These are phyloP conservation scores for Histomonas meleagridis DNA, from an alignment of 208 protist genomes.

Conservation along the genomic window DNA sequence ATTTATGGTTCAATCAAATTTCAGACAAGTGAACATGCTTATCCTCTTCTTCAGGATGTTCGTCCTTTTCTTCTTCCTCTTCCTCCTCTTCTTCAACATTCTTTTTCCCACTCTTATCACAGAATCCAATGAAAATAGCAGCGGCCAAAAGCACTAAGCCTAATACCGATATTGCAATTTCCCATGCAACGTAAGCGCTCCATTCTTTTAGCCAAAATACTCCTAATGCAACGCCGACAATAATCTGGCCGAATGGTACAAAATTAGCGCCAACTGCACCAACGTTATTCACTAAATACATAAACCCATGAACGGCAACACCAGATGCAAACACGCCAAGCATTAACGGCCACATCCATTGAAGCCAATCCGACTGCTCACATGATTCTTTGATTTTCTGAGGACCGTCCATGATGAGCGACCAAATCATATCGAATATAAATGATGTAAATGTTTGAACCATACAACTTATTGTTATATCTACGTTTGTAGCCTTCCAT, in stretches of 20 bases:
- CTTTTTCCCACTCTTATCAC: neutral
- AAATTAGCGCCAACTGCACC: conserved; percentile 18
- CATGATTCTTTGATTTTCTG: neutral
- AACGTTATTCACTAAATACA: conserved; percentile 4
- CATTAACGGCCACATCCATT: neutral
- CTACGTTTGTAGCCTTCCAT: neutral
- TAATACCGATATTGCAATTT: neutral
- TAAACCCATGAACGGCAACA: conserved; percentile 31
- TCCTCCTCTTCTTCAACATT: neutral
- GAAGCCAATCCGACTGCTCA: neutral
- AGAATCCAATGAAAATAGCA: neutral
- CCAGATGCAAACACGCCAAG: conserved; percentile 23
- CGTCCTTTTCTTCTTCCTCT: neutral
- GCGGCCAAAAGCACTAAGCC: neutral
- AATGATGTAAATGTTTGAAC: neutral
- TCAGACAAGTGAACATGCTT: neutral
- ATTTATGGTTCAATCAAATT: too few species aligned
- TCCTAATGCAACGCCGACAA: conserved; percentile 4
- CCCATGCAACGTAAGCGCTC: neutral
- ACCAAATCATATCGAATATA: neutral
- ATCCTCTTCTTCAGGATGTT: neutral
- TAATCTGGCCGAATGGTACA: conserved; percentile 27
- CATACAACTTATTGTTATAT: neutral
- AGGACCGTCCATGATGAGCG: conserved; percentile 1
- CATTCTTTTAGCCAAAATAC: neutral